phyloP scores from a whole-genome alignment of 192 early-diverging fungal genomes.

The Backusella mclennaniae region DNA sequence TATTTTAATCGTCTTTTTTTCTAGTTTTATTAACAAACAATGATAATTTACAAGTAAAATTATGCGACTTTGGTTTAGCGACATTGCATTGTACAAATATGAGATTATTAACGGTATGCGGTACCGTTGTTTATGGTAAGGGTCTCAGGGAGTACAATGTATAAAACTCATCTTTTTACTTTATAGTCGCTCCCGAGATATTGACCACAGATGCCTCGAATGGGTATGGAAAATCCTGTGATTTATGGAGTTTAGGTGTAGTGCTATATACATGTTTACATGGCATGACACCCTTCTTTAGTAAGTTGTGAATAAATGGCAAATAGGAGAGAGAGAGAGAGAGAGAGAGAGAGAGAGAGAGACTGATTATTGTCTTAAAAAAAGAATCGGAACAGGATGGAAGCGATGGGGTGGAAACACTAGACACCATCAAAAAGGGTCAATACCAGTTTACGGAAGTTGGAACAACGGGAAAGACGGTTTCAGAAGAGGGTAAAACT shows the following conservation, averaged over 20 bases:
- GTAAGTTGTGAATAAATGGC: neutral
- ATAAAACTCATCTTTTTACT: neutral
- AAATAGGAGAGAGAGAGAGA: neutral
- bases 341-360: neutral
- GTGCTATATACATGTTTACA: slow-evolving; percentile 93
- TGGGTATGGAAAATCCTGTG: slow-evolving; percentile 33
- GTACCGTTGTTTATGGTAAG: slow-evolving; percentile 77
- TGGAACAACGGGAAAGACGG: slow-evolving; percentile 70
- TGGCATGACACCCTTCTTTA: slow-evolving; percentile 81
- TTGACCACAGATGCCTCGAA: neutral
- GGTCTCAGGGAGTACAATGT: neutral
- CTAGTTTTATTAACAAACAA: slow-evolving; percentile 49
- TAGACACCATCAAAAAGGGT: slow-evolving; percentile 40
- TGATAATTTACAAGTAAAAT: slow-evolving; percentile 65
- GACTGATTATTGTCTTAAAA: neutral
- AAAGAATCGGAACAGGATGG: neutral
- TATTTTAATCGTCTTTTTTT: neutral
- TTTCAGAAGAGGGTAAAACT: slow-evolving; percentile 53
- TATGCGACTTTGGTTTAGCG: slow-evolving; percentile 93
- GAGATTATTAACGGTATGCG: slow-evolving; percentile 63
- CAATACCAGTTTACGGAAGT: slow-evolving; percentile 74
- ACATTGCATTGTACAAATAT: slow-evolving; percentile 37
- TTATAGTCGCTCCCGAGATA: slow-evolving; percentile 12
- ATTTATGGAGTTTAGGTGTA: slow-evolving; percentile 94
- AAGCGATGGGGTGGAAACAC: neutral